Base-by-base conservation (phyloP, 495 filamentous ascomycete species). In the Ascobolus immersus region DNA sequence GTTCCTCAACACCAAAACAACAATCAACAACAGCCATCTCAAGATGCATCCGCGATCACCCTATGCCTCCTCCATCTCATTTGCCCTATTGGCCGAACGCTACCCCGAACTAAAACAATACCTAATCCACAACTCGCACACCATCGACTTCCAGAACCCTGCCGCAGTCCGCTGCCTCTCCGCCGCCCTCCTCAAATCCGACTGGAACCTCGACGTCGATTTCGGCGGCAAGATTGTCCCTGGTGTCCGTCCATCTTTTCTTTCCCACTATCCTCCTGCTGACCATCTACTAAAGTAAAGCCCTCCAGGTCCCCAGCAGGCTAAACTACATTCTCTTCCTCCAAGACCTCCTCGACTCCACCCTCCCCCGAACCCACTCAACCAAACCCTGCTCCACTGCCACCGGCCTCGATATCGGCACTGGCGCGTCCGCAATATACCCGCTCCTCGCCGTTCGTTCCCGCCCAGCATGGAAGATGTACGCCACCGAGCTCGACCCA, bases 281-380 rank as follows among this genome's bases (percentile, higher is more conserved):
- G 28, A 31, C 12, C 14, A 13, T 5, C 9, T 5, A n/a, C 21
- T 22, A 10, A 34, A 12, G 0, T 32, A 19, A 24, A 33, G 28
- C 23, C 4, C 24, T 26, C 5, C 33, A 74, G 71, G 61, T 82
- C 3, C 72, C 75, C 4, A 82, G 79, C 35, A 61, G 76, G 44
- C 67, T 79, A 39, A 86, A 82, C 42, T 92, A 92, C 46, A 69
- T 91, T 29, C 54, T 77, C 4, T 91, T 77, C 77, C 56, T 91
- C 3, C 74, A 89, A 48, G 64, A 64, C 12, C 60, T 92, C 0
- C 53, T 92, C 26, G 78, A 89, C 40, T 72, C 70, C 1, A 76
- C 71, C 0, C 55, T 55, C 25, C 50, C 59, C 7, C n/a, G n/a
- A n/a, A n/a, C n/a, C n/a, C n/a, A n/a, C n/a, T n/a, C n/a, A n/a